A percentile compares a stretch with the other conserved stretches of the same genome.
Evolutionary conservation across 768 basidiomycete species (phyloP).

Genomic region (Suillus luteus): DNA sequence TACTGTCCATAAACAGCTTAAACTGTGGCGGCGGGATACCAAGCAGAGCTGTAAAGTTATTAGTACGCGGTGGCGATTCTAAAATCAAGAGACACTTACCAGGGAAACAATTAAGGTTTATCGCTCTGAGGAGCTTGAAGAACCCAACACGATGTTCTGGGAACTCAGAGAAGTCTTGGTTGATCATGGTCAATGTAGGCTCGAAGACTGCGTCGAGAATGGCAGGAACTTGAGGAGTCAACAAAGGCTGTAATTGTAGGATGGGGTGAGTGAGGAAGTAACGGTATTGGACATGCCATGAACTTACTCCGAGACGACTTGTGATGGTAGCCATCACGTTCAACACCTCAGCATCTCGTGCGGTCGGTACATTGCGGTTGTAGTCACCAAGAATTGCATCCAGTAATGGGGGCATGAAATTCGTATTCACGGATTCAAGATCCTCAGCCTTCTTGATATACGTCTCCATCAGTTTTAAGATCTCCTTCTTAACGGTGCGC

Average conservation of each 20-base stretch:
- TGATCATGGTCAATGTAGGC: constrained; percentile 97
- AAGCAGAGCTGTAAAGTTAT: constrained; percentile 61
- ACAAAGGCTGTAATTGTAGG: constrained; percentile 54
- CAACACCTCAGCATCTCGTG: constrained; percentile 94
- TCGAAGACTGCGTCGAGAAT: constrained; percentile 97
- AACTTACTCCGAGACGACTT: constrained; percentile 78
- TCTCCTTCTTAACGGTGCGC: constrained; percentile 98
- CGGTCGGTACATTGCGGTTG: constrained; percentile 88
- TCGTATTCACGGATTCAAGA: constrained; percentile 86
- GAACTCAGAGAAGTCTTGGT: constrained; percentile 98
- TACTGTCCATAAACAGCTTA: constrained; percentile 97
- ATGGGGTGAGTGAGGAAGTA: constrained; percentile 14
- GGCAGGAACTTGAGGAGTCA: constrained; percentile 92
- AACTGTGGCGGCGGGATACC: constrained; percentile 89
- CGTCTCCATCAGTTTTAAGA: constrained; percentile 95
- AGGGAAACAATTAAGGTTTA: constrained; percentile 94
- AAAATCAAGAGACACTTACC: constrained; percentile 45
- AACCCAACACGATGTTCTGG: constrained; percentile 97
- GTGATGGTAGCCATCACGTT: constrained; percentile 98
- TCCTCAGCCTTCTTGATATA: constrained; percentile 98
- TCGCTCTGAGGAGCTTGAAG: constrained; percentile 92
- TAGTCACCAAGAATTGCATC: constrained; percentile 99
- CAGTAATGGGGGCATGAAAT: constrained; percentile 91
- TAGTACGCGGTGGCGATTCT: constrained; percentile 3
- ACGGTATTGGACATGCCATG: neutral